Evolutionary conservation across 2,329 filamentous ascomycete species (phyloP), one percentile per base, ranked within the genome.

Genomic region (Teratosphaeria nubilosa): DNA sequence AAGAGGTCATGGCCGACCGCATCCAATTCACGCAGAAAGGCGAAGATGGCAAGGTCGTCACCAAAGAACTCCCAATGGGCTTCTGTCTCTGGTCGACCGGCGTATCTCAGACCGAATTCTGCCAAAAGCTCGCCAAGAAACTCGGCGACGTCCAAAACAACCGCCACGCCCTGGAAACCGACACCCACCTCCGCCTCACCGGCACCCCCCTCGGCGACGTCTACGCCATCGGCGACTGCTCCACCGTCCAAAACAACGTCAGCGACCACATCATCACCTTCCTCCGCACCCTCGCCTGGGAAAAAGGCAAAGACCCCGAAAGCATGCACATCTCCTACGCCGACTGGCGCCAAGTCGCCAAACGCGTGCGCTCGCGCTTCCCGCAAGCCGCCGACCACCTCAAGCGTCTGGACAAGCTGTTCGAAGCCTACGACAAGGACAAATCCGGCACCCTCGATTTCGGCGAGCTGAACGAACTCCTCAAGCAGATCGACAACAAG

Each of bases 41-140:
- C 54, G 82, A 88, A 3, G 78, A 90, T 56, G 91, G 90, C 51
- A 82, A 84, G 31, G 74, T 86, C 0, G 67, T 96, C n/a, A 87
- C 85, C 25, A 99, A 99, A 72, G 94, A 99, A 68, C 83, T 99
- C 0, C 92, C 94, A 0, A 91, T 90, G 79, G 94, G 91, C 30
- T 96, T 99, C 77, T 97, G 94, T 67, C 80, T 99, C 14, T 99
- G 94, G 94, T 97, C 94, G 0, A 99, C 94, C 0, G 94, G 94
- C 61, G 92, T 99, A 34, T 74, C 91, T 0, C 94, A 95, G 70
- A 88, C 90, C 4, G 82, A 88, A 27, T 85, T 99, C 64, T 88
- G 84, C 70, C 83, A 90, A 73, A 86, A 78, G 20, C 76, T 99
- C 30, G 86, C 91, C 2, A 77, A 82, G n/a, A 88, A 90, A 66